phyloP scores from a whole-genome alignment of 345 rosid species.

The Melaleuca quinquenervia region DNA sequence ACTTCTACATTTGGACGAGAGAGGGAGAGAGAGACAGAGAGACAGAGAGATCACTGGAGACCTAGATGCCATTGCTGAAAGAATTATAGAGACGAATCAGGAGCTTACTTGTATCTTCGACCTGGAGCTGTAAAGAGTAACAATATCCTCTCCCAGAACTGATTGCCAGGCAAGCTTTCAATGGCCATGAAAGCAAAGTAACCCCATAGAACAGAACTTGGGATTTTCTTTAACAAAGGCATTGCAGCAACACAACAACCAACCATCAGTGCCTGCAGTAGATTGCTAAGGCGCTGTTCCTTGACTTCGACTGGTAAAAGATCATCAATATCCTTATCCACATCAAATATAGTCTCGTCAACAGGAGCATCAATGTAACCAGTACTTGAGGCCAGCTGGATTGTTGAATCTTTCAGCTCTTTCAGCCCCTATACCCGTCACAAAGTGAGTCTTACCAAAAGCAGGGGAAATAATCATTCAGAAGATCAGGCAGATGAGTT shows the following conservation, averaged over 20 bases:
- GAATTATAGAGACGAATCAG: background rate
- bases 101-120: slow-evolving; percentile 77
- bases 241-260: slow-evolving; percentile 85
- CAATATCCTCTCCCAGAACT: slow-evolving; percentile 92
- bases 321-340: slow-evolving; percentile 78
- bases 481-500: background rate
- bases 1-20: background rate
- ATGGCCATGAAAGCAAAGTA: slow-evolving; percentile 98
- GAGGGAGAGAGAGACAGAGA: background rate
- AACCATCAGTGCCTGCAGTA: slow-evolving; percentile 88
- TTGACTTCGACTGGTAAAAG: slow-evolving; percentile 87
- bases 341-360: slow-evolving; percentile 74
- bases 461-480: background rate
- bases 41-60: background rate
- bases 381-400: slow-evolving; percentile 60
- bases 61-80: background rate
- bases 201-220: slow-evolving; percentile 96
- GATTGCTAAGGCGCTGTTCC: slow-evolving; percentile 90
- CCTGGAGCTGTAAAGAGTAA: slow-evolving; percentile 90
- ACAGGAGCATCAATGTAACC: slow-evolving; percentile 78
- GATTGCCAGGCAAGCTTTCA: slow-evolving; percentile 95
- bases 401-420: slow-evolving; percentile 82
- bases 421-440: slow-evolving; percentile 49
- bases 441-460: background rate
- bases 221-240: slow-evolving; percentile 89